Evolutionary conservation across 371 early-diverging fungal genomes (phyloP), one percentile per base, ranked within the genome.

Genomic region (Mucor racemosus): DNA sequence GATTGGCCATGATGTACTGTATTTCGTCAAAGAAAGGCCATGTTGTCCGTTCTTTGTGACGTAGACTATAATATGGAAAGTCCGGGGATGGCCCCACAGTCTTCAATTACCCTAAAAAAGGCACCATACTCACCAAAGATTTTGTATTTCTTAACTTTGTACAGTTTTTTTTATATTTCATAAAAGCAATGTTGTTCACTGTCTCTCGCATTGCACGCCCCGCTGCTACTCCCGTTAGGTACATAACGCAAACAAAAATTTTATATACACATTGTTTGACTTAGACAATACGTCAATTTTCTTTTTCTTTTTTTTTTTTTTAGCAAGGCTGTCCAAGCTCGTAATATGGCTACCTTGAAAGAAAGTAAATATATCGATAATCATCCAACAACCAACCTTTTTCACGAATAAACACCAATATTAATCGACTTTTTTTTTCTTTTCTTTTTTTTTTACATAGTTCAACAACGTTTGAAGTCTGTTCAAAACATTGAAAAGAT

Each of bases 401-500:
- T 26, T 26, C 13, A 13, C 6, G 50, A 63, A 55, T 34, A 19
- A 53, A 15, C 21, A 63, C 31, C 38, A 26, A n/a, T 17, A 35
- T 53, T 64, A 54, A 57, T 57, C 31, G 31, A 31, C 58, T 70
- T 56, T 26, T 41, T 17, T 48, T 26, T 26, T 26, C 3, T 26
- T 26, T 26, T 26, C 3, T 3, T 26, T 26, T 26, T 26, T 26
- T 26, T 1, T 1, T 1, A 26, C 1, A 48, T 78, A 97, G 97
- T 97, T 84, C 95, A 95, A 79, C 81, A 92, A 71, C 97, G 99
- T 73, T 85, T 97, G 81, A 96, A 97, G 89, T 95, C 98, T 70
- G 91, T 99, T 70, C 88, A 91, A 74, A 97, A 95, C 91, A 99
- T 97, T 84, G 95, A 92, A 76, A 99, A 99, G 88, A 98, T 99